Percentiles rank a stretch among this genome's conserved stretches.
These are phyloP conservation scores for Moesziomyces sp. DNA, from an alignment of 1,284 basidiomycete genomes.

Conservation along the genomic window DNA sequence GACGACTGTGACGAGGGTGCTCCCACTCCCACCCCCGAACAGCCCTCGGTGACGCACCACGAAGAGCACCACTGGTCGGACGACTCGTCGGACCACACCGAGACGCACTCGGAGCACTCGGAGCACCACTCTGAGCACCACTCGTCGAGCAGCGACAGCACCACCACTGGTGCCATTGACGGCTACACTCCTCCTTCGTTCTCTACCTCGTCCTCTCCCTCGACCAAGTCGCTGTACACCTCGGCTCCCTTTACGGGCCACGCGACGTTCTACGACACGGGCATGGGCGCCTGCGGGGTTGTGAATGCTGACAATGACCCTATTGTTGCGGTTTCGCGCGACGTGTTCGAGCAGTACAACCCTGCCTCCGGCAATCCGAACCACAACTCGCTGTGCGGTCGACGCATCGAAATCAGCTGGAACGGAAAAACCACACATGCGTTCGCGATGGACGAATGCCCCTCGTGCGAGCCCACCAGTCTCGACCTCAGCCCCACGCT, in stretches of 20 bases:
- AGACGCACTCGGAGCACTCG: too few relatives aligned
- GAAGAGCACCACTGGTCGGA: too few relatives aligned
- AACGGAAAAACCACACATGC: slow-evolving; percentile 72
- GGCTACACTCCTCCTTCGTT: slow-evolving; percentile 36
- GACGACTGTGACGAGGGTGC: too few relatives aligned
- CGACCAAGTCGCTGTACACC: slow-evolving; percentile 18
- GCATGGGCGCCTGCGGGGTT: slow-evolving; percentile 44
- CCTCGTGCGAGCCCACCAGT: slow-evolving; percentile 76
- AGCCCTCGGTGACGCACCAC: too few relatives aligned
- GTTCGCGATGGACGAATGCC: slow-evolving; percentile 77
- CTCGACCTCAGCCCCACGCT: slow-evolving; percentile 81
- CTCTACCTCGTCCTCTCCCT: slow-evolving; percentile 7
- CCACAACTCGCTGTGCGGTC: slow-evolving; percentile 71
- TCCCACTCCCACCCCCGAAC: too few relatives aligned
- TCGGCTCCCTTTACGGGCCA: slow-evolving; percentile 22
- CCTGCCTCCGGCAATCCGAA: slow-evolving; percentile 31
- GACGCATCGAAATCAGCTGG: slow-evolving; percentile 74
- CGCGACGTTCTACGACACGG: slow-evolving; percentile 44
- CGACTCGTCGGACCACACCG: too few relatives aligned
- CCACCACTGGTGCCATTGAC: slow-evolving; percentile 15
- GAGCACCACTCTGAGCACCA: too few relatives aligned
- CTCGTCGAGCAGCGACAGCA: too few relatives aligned
- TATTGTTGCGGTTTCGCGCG: slow-evolving; percentile 50
- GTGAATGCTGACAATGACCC: slow-evolving; percentile 25
- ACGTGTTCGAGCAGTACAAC: slow-evolving; percentile 51